Evolutionary conservation across 164 flowering plant species (phyloP).

Genomic region (Tetrastigma voinierianum): DNA sequence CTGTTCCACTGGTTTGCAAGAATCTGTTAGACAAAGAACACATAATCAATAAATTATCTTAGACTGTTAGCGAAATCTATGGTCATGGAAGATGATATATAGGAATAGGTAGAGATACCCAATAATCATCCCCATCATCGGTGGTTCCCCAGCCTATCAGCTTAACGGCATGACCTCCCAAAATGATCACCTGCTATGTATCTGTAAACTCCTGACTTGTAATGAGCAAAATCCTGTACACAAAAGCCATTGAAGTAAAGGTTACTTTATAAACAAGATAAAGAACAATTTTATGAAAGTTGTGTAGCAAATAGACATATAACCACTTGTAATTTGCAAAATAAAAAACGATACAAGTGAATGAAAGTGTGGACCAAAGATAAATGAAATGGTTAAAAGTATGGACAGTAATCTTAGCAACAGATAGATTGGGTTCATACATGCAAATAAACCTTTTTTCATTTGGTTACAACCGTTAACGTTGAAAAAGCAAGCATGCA

Average conservation of each 20-base stretch:
- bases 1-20: slow-evolving; percentile 94
- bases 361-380: background rate
- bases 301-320: background rate
- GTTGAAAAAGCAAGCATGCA: no score
- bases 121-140: slow-evolving; percentile 85
- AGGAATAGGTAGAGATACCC: slow-evolving; percentile 46
- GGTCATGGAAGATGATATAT: background rate
- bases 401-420: background rate
- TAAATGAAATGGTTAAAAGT: background rate
- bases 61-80: slow-evolving; percentile 1
- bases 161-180: slow-evolving; percentile 99
- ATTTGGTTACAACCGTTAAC: no score
- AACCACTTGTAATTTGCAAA: background rate
- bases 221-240: slow-evolving; percentile 91
- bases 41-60: background rate
- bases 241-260: background rate
- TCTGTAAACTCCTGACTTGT: slow-evolving; percentile 92
- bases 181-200: slow-evolving; percentile 65
- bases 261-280: background rate
- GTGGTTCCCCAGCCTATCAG: slow-evolving; percentile 96
- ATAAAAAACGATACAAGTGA: background rate
- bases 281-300: background rate
- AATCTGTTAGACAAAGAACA: slow-evolving; percentile 56
- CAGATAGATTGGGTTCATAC: no score
- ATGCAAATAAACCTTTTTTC: no score